These are phyloP conservation scores for Skeletonema tropicum DNA, from an alignment of 108 stramenopile genomes.

Conservation along the genomic window DNA sequence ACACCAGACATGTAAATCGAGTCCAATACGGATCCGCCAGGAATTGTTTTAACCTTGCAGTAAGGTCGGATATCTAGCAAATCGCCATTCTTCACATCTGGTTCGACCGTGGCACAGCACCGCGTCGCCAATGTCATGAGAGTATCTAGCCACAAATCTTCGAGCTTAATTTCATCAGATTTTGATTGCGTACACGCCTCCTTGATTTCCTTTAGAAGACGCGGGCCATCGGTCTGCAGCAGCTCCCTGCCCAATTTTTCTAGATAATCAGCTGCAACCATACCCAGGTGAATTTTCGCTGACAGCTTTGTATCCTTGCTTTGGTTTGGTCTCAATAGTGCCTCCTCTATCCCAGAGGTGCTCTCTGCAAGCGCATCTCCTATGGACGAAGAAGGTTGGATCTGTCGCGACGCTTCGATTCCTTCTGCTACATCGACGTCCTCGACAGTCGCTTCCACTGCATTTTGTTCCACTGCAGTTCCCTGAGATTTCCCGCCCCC, in stretches of 20 bases:
- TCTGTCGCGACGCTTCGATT: background rate
- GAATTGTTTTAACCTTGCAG: conserved; percentile 80
- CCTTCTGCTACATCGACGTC: conserved; percentile 1
- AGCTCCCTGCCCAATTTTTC: conserved; percentile 72
- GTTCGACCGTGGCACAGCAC: conserved; percentile 87
- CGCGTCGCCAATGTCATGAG: conserved; percentile 80
- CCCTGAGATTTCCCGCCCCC: background rate
- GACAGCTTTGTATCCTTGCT: conserved; percentile 38
- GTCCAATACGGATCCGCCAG: conserved; percentile 80
- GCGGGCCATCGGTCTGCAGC: conserved; percentile 71
- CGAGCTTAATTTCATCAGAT: conserved; percentile 28
- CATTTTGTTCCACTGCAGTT: background rate
- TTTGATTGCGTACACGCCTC: conserved; percentile 19
- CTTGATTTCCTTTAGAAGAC: conserved; percentile 61
- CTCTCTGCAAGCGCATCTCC: conserved; percentile 17
- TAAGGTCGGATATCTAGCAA: conserved; percentile 67
- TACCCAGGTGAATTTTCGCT: conserved; percentile 56
- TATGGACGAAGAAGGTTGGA: background rate
- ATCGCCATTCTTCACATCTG: conserved; percentile 90
- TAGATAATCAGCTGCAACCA: conserved; percentile 68
- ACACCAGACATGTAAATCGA: conserved; percentile 91
- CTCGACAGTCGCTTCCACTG: background rate
- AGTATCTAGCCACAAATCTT: conserved; percentile 69
- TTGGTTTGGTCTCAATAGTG: conserved; percentile 23
- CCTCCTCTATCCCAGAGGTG: conserved; percentile 35